phyloP scores from a whole-genome alignment of 2,329 filamentous ascomycete species.

The Aspergillus sclerotialis region DNA sequence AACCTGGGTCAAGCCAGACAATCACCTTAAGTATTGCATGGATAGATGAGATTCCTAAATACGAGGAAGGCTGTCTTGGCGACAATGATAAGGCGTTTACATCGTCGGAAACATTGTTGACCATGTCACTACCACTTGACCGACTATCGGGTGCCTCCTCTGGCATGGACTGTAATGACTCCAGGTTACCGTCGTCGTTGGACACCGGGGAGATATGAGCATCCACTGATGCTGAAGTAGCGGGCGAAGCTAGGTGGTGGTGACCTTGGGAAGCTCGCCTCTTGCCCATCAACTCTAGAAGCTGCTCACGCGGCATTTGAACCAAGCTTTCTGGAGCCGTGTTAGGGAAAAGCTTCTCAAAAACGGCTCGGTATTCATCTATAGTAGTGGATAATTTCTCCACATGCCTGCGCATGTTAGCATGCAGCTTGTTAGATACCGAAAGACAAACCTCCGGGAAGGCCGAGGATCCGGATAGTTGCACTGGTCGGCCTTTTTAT shows the following conservation, averaged over 20 bases:
- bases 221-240: constrained; percentile 42
- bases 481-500: constrained; percentile 70
- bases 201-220: constrained; percentile 32
- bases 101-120: constrained; percentile 62
- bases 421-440: too few relatives aligned
- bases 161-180: constrained; percentile 64
- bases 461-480: constrained; percentile 76
- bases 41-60: constrained; percentile 67
- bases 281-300: constrained; percentile 48
- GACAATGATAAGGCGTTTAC: constrained; percentile 61
- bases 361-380: constrained; percentile 58
- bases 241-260: constrained; percentile 33
- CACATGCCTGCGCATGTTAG: constrained; percentile 22
- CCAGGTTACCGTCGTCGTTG: constrained; percentile 48
- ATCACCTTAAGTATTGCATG: constrained; percentile 69
- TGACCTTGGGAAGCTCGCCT: constrained; percentile 24
- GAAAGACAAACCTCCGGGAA: constrained; percentile 62
- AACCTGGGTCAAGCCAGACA: constrained; percentile 47
- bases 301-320: constrained; percentile 51
- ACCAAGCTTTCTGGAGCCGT: constrained; percentile 46
- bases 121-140: constrained; percentile 46
- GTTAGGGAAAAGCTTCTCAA: constrained; percentile 58
- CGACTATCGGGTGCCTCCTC: constrained; percentile 47
- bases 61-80: constrained; percentile 57
- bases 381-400: constrained; percentile 58